Percentiles rank a stretch among this genome's conserved stretches.
These are phyloP conservation scores for Pseudotsuga menziesii DNA, from an alignment of 75 land plant species.

Conservation along the genomic window DNA sequence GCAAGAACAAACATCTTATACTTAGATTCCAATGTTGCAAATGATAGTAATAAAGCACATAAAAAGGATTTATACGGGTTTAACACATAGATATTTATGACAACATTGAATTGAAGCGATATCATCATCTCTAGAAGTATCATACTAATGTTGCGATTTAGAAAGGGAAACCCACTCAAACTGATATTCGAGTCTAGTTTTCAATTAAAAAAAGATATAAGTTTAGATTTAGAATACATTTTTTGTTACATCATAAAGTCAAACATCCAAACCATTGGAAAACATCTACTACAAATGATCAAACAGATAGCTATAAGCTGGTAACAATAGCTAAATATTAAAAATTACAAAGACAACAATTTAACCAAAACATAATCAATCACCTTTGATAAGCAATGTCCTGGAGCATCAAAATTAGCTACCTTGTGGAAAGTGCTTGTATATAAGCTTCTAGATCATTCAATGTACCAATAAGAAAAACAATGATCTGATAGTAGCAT, in stretches of 20 bases:
- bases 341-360: not conserved
- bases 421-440: constrained; percentile 12
- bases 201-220: not conserved
- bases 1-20: too few species aligned
- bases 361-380: not conserved
- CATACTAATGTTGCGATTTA: constrained; percentile 10
- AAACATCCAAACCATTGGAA: not conserved
- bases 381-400: constrained; percentile 8
- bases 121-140: constrained; percentile 11
- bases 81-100: constrained; percentile 10
- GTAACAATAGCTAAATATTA: not conserved
- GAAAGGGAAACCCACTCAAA: constrained; percentile 4
- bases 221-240: not conserved
- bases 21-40: too few species aligned
- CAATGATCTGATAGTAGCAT: constrained; percentile 13
- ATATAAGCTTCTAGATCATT: constrained; percentile 12
- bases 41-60: not conserved
- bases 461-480: constrained; percentile 11
- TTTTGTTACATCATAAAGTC: not conserved
- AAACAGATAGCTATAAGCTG: not conserved
- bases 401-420: constrained; percentile 10
- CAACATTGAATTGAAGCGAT: constrained; percentile 1
- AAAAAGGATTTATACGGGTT: not conserved
- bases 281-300: not conserved
- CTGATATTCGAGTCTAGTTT: not conserved